Evolutionary conservation across 345 rosid genomes (phyloP).

Genomic region (Boechera divaricarpa): DNA sequence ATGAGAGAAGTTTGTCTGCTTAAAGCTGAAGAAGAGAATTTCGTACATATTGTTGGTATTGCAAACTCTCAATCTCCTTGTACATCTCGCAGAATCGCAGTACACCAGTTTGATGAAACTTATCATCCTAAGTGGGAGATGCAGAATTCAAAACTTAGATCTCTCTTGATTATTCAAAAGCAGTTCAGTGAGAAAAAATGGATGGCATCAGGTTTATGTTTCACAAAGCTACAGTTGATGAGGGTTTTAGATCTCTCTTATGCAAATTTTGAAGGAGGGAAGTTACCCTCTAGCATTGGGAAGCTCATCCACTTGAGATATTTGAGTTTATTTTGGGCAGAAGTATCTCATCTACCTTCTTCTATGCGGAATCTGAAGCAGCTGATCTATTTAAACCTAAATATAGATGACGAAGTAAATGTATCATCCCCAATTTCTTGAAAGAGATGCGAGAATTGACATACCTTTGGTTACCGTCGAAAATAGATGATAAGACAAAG

Average conservation of each 20-base stretch:
- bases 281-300: constrained; percentile 37
- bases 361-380: constrained; percentile 24
- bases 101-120: constrained; percentile 11
- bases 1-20: constrained; percentile 33
- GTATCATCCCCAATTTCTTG: constrained; percentile 18
- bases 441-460: constrained; percentile 13
- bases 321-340: no score
- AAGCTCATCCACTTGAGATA: constrained; percentile 45
- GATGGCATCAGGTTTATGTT: constrained; percentile 14
- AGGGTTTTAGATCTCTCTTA: constrained; percentile 31
- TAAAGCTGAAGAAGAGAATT: constrained; percentile 34
- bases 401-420: no score
- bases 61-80: background rate
- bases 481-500: background rate
- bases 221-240: no score
- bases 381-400: constrained; percentile 21
- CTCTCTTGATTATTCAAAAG: background rate
- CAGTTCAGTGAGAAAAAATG: accelerated
- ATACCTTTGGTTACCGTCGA: accelerated
- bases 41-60: background rate
- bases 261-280: background rate
- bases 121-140: background rate
- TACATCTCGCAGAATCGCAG: constrained; percentile 41
- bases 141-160: constrained; percentile 9
- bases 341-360: constrained; percentile 36